A percentile compares a stretch with the other conserved stretches of the same genome.
Evolutionary conservation across 2,329 filamentous ascomycete species (phyloP).

Genomic region (Biscogniauxia sp.): DNA sequence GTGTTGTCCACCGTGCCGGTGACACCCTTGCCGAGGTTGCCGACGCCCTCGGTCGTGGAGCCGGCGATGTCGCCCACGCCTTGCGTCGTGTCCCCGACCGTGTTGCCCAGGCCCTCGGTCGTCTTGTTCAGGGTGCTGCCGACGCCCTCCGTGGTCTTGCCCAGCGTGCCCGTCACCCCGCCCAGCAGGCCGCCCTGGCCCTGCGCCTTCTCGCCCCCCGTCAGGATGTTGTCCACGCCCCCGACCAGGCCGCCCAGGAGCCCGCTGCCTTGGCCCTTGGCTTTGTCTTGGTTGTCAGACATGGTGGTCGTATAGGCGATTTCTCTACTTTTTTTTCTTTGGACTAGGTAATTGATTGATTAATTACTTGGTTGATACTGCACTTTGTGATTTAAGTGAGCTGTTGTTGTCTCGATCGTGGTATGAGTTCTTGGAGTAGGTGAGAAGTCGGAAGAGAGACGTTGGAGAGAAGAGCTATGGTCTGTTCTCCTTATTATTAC

Average conservation of each 20-base stretch:
- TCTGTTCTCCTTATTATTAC: background rate
- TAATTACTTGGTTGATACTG: background rate
- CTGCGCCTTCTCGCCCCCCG: slow-evolving; percentile 37
- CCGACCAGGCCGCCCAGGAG: slow-evolving; percentile 36
- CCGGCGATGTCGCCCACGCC: slow-evolving; percentile 26
- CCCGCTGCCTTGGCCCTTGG: slow-evolving; percentile 23
- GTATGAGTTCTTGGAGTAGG: no score
- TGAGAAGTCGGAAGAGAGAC: no score
- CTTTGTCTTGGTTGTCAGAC: slow-evolving; percentile 14
- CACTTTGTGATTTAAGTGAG: background rate
- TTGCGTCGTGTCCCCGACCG: slow-evolving; percentile 20
- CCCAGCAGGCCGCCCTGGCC: slow-evolving; percentile 39
- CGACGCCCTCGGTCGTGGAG: slow-evolving; percentile 32
- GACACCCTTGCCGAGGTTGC: slow-evolving; percentile 29
- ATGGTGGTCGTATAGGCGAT: slow-evolving; percentile 8
- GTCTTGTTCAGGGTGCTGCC: slow-evolving; percentile 29
- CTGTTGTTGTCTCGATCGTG: no score
- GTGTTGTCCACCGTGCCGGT: slow-evolving; percentile 27
- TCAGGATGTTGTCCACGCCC: slow-evolving; percentile 37
- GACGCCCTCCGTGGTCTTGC: slow-evolving; percentile 34
- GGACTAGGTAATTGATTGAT: background rate
- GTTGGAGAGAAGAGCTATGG: background rate
- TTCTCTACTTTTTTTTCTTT: no score
- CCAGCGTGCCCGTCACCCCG: slow-evolving; percentile 29
- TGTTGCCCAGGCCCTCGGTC: slow-evolving; percentile 26